Conservation (phyloP, 2,329 filamentous ascomycete genomes). For the Monilinia fructicola region DNA sequence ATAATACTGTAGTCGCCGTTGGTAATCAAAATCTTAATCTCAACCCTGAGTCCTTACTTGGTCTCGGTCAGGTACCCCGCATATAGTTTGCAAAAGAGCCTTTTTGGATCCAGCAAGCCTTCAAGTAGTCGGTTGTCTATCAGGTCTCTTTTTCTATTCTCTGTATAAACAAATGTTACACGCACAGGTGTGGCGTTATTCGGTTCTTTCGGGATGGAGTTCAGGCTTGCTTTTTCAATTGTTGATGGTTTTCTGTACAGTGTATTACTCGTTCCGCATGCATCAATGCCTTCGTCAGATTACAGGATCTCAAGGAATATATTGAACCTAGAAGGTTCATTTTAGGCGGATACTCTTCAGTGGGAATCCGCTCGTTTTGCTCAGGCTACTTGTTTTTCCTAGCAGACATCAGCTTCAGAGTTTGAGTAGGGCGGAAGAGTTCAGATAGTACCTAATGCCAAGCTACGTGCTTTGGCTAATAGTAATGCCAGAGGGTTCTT, state of each 20-base stretch:
- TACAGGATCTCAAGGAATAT: conserved; percentile 4
- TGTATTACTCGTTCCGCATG: conserved; percentile 24
- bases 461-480: conserved; percentile 33
- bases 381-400: conserved; percentile 16
- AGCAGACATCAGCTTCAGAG: conserved; percentile 6
- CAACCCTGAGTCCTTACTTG: not conserved
- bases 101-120: conserved; percentile 29
- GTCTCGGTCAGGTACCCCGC: conserved; percentile 24
- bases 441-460: conserved; percentile 31
- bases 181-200: conserved; percentile 25
- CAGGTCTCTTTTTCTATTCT: conserved; percentile 26
- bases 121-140: conserved; percentile 36
- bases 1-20: conserved; percentile 41
- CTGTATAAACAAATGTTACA: conserved; percentile 24
- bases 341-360: conserved; percentile 16
- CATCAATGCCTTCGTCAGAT: conserved; percentile 16
- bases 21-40: conserved; percentile 36
- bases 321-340: conserved; percentile 9
- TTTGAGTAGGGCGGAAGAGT: conserved; percentile 18
- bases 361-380: conserved; percentile 15
- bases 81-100: conserved; percentile 35
- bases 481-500: conserved; percentile 33
- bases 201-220: conserved; percentile 16
- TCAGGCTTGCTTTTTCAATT: conserved; percentile 23
- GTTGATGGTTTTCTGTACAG: conserved; percentile 26